Conservation (phyloP, 2,329 filamentous ascomycete genomes). For the Venturia carpophila region DNA sequence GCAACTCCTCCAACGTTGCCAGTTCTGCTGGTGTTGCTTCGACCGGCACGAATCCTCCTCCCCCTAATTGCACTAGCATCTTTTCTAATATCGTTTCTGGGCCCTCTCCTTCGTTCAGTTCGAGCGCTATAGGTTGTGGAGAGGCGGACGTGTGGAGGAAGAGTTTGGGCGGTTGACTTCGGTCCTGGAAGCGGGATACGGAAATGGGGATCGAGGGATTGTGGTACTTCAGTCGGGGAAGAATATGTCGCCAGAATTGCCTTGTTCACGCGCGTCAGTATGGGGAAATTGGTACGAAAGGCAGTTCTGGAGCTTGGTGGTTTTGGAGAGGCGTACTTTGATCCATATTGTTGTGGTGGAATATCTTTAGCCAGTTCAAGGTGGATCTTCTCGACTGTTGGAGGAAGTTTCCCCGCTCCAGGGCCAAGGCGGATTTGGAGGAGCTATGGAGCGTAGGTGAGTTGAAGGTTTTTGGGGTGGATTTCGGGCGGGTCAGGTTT, state of each 20-base stretch:
- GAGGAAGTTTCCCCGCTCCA: constrained; percentile 73
- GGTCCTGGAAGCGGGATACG: constrained; percentile 58
- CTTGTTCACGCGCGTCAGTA: constrained; percentile 37
- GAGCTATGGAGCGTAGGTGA: constrained; percentile 44
- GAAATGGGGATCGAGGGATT: constrained; percentile 82
- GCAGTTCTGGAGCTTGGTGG: constrained; percentile 28
- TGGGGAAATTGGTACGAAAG: neutral
- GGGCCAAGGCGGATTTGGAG: constrained; percentile 70
- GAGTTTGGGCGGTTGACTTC: constrained; percentile 51
- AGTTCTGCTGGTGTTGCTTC: constrained; percentile 53
- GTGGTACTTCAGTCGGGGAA: constrained; percentile 87
- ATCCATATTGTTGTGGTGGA: constrained; percentile 61
- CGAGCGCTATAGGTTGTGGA: constrained; percentile 25
- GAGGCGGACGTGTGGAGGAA: constrained; percentile 46
- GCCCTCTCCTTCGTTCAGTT: constrained; percentile 46
- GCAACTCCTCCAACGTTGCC: constrained; percentile 49
- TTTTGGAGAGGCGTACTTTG: constrained; percentile 51
- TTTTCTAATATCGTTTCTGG: constrained; percentile 45
- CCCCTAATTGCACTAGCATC: constrained; percentile 51
- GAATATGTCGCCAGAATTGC: constrained; percentile 78
- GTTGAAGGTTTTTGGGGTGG: neutral
- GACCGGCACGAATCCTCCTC: constrained; percentile 54
- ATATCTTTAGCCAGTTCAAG: constrained; percentile 60
- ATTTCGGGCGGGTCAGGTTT: neutral
- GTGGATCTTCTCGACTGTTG: constrained; percentile 66